Evolutionary conservation across 176 grass and related monocot species (phyloP).

Genomic region (Carex littledalei): DNA sequence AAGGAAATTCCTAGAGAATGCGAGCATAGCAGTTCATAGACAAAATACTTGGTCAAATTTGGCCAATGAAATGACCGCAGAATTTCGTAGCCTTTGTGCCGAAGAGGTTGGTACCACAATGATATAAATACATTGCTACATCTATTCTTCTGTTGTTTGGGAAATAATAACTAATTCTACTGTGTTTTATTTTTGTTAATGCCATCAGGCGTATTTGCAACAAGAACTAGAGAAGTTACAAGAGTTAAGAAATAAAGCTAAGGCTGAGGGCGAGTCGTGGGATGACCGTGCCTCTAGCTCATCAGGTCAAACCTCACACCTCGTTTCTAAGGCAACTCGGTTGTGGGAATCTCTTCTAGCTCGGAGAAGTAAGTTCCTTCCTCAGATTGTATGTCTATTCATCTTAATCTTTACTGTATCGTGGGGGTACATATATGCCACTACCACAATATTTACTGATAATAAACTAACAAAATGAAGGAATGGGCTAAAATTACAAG

Average conservation of each 20-base stretch:
- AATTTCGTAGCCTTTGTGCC: constrained; percentile 97
- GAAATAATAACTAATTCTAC: constrained; percentile 5
- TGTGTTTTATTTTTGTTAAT: background rate
- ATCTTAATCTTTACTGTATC: background rate
- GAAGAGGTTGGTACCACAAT: constrained; percentile 74
- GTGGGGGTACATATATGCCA: background rate
- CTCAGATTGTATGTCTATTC: background rate
- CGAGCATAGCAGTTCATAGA: constrained; percentile 81
- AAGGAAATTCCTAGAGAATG: constrained; percentile 94
- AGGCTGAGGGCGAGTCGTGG: constrained; percentile 77
- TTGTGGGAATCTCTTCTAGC: constrained; percentile 98
- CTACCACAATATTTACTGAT: background rate
- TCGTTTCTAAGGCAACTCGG: constrained; percentile 78
- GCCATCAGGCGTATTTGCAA: constrained; percentile 84
- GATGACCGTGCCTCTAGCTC: constrained; percentile 73
- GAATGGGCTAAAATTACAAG: background rate
- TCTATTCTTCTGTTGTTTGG: constrained; percentile 5
- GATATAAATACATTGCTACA: constrained; percentile 25
- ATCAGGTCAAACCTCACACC: constrained; percentile 86
- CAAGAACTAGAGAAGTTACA: constrained; percentile 96
- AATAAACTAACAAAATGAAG: background rate
- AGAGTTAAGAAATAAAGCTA: constrained; percentile 89
- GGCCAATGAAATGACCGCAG: constrained; percentile 98
- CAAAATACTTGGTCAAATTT: constrained; percentile 93
- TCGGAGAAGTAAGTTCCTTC: constrained; percentile 59